Percentiles rank a stretch among this genome's conserved stretches.
phyloP scores from a whole-genome alignment of 2,329 filamentous ascomycete genomes.

The Beauveria varroae region DNA sequence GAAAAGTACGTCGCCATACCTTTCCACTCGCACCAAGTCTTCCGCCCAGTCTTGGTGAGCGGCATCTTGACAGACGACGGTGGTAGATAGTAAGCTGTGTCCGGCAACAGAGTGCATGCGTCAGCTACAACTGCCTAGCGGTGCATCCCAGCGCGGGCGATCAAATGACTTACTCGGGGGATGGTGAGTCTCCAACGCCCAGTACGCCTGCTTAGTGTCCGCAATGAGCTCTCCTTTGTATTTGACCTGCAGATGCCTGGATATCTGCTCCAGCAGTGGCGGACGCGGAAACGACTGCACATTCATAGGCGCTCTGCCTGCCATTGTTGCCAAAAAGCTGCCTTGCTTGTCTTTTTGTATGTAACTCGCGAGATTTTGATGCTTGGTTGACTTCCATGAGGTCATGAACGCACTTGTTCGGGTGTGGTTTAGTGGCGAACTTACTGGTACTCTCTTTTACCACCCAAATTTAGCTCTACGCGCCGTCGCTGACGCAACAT shows the following conservation, averaged over 20 bases:
- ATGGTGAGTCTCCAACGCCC: constrained; percentile 56
- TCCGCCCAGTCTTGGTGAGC: constrained; percentile 36
- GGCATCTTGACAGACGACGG: constrained; percentile 39
- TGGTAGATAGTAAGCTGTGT: constrained; percentile 53
- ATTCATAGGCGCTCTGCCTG: constrained; percentile 38
- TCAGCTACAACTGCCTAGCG: neutral
- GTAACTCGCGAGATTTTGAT: neutral
- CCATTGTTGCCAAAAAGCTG: constrained; percentile 20
- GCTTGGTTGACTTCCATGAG: neutral
- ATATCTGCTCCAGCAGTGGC: constrained; percentile 45
- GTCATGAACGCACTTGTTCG: neutral
- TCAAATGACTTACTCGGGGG: constrained; percentile 41
- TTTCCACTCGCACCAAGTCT: constrained; percentile 53
- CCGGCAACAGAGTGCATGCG: neutral
- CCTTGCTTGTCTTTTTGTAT: neutral
- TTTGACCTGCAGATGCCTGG: constrained; percentile 47
- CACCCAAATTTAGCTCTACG: too few species aligned
- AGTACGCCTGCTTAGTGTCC: constrained; percentile 51
- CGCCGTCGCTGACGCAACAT: too few species aligned
- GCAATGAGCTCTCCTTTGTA: constrained; percentile 48
- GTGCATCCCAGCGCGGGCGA: neutral
- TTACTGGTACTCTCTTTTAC: neutral
- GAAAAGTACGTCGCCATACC: constrained; percentile 52
- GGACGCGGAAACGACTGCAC: constrained; percentile 52
- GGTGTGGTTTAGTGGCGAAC: constrained; percentile 12